Evolutionary conservation across 1,139 yeast genomes (phyloP).

Genomic region (Meyerozyma sp.): DNA sequence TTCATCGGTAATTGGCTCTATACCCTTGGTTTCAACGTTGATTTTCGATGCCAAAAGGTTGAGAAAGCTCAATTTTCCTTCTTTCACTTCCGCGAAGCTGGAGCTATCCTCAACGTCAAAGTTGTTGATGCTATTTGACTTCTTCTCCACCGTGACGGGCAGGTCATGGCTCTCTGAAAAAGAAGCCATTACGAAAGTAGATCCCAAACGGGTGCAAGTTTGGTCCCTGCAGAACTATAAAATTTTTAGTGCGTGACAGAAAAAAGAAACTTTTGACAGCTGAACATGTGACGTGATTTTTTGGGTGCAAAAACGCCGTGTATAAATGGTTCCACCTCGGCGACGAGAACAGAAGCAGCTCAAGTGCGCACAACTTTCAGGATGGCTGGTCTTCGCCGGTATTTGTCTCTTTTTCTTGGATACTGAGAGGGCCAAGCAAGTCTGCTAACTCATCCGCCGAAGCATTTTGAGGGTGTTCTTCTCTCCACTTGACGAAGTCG

Average conservation of each 20-base stretch:
- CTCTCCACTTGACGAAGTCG: not conserved
- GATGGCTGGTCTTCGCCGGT: no score
- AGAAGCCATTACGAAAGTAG: not conserved
- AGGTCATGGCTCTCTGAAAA: not conserved
- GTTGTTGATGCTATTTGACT: constrained; percentile 18
- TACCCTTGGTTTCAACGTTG: constrained; percentile 13
- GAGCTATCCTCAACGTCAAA: constrained; percentile 20
- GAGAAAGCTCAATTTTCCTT: constrained; percentile 7
- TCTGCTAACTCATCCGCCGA: not conserved
- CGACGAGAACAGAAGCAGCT: not conserved
- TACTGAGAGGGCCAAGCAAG: not conserved
- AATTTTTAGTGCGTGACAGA: not conserved
- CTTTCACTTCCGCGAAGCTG: constrained; percentile 17
- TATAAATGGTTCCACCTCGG: not conserved
- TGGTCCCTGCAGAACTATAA: not conserved
- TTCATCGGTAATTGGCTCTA: constrained; percentile 12
- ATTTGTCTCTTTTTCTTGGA: not conserved
- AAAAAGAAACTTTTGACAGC: not conserved
- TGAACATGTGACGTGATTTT: not conserved
- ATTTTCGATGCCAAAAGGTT: constrained; percentile 7
- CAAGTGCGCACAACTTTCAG: no score
- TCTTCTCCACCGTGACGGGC: constrained; percentile 4
- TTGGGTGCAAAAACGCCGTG: not conserved
- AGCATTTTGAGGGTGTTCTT: not conserved
- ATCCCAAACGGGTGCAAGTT: not conserved